Evolutionary conservation across 2,329 filamentous ascomycete species (phyloP).

Genomic region (Talaromyces sp.): DNA sequence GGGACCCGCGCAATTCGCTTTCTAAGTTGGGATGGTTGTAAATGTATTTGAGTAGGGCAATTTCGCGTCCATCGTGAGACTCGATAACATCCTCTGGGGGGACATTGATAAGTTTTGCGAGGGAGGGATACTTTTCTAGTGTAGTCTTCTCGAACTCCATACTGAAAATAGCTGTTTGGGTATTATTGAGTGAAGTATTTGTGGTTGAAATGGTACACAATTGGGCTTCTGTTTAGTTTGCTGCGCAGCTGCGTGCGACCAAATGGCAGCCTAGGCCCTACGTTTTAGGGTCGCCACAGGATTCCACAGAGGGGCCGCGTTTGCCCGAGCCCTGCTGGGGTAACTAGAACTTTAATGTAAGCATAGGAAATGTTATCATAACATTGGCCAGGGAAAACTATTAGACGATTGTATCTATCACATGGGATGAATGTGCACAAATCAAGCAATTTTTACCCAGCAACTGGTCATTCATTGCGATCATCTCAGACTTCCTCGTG

Average conservation of each 20-base stretch:
- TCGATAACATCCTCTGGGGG: not conserved
- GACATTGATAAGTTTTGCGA: not conserved
- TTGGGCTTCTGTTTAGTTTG: not conserved
- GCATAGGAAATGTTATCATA: too few relatives aligned
- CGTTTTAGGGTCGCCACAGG: too few relatives aligned
- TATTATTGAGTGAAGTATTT: not conserved
- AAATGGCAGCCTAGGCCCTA: too few relatives aligned
- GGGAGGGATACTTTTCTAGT: constrained; percentile 2
- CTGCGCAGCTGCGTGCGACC: not conserved
- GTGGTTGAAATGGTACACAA: not conserved
- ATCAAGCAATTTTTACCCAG: too few relatives aligned
- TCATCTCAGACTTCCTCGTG: not conserved
- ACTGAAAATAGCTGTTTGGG: too few relatives aligned
- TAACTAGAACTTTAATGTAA: too few relatives aligned
- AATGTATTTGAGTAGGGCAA: constrained; percentile 56
- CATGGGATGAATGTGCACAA: too few relatives aligned
- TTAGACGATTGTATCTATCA: too few relatives aligned
- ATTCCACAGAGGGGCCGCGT: too few relatives aligned
- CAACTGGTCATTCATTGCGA: too few relatives aligned
- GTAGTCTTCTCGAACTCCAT: not conserved
- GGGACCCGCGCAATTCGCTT: constrained; percentile 52
- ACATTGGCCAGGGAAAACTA: too few relatives aligned
- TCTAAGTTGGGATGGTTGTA: constrained; percentile 53
- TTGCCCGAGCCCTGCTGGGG: too few relatives aligned
- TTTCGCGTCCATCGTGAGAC: constrained; percentile 3